A percentile compares a stretch with the other conserved stretches of the same genome.
phyloP scores from a whole-genome alignment of 192 early-diverging fungal species.

The Chytriomyces sp. region DNA sequence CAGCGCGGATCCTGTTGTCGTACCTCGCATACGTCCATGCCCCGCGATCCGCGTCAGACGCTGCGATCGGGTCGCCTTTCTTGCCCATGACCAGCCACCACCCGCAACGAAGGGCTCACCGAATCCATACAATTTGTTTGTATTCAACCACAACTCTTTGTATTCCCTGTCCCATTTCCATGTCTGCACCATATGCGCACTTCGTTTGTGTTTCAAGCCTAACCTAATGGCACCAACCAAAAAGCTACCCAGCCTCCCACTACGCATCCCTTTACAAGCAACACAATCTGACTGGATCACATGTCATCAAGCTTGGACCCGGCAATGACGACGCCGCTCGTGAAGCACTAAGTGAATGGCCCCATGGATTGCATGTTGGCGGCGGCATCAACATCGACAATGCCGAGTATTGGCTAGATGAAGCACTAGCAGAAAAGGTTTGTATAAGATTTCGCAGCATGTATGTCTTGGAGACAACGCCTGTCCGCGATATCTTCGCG shows the following conservation, averaged over 20 bases:
- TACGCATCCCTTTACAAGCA: conserved; percentile 82
- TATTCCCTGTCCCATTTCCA: not conserved
- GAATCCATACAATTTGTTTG: too few species aligned
- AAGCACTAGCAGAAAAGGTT: conserved; percentile 80
- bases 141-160: not conserved
- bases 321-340: conserved; percentile 84
- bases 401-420: conserved; percentile 82
- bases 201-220: not conserved
- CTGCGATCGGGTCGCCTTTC: too few species aligned
- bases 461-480: not conserved
- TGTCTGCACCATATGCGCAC: not conserved
- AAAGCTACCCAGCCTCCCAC: conserved; percentile 72
- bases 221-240: not conserved
- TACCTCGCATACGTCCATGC: too few species aligned
- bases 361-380: conserved; percentile 85
- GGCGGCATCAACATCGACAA: conserved; percentile 91
- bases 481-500: not conserved
- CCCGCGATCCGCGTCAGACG: too few species aligned
- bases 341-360: conserved; percentile 84
- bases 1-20: too few species aligned
- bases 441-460: not conserved
- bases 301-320: conserved; percentile 94
- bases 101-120: too few species aligned
- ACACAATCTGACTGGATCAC: conserved; percentile 76
- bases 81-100: too few species aligned